Evolutionary conservation across 768 basidiomycete species (phyloP), one percentile per base, ranked within the genome.

Genomic region (Sistotremastrum niveocremeum): DNA sequence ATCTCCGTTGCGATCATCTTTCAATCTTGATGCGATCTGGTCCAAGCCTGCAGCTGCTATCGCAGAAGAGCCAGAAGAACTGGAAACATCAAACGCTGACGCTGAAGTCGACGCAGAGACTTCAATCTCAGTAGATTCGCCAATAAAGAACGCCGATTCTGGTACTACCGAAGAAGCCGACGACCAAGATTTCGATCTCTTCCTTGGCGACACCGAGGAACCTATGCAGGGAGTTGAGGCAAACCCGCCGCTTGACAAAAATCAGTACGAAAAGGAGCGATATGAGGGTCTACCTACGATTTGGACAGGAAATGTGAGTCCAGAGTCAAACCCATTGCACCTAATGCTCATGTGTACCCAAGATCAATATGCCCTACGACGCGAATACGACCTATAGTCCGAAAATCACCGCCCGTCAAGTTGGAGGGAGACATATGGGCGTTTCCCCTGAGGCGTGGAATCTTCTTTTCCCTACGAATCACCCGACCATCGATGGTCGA

Each of bases 151-250:
- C 39, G 46, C 42, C n/a, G 48, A 38, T 30, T 34, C 51, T 48
- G 50, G 46, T 43, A 32, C 41, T 53, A 20, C 53, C 11, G 55
- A 53, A 42, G 74, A 70, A 49, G 71, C 79, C 7, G 77, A 79
- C 45, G 87, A 88, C 61, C 74, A 78, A 50, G 87, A 88, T 59
- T 88, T 91, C 55, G 87, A 89, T 53, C 84, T 88, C 78, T 81
- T 88, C 56, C 62, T 91, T 36, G 20, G 20, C 20, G 74, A 77
- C 47, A 77, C 83, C 48, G 74, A 79, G 49, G 60, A 68, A 31
- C 67, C 71, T 1, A 20, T 50, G 54, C 10, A 60, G 54, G 3
- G 53, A 61, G 36, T 55, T 52, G 41, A 56, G 43, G 44, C 46
- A 30, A 12, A 20, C 37, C 34, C 33, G 37, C 11, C 7, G 37